Conservation (phyloP, 2,329 filamentous ascomycete genomes). For the Fusarium subtropicale region DNA sequence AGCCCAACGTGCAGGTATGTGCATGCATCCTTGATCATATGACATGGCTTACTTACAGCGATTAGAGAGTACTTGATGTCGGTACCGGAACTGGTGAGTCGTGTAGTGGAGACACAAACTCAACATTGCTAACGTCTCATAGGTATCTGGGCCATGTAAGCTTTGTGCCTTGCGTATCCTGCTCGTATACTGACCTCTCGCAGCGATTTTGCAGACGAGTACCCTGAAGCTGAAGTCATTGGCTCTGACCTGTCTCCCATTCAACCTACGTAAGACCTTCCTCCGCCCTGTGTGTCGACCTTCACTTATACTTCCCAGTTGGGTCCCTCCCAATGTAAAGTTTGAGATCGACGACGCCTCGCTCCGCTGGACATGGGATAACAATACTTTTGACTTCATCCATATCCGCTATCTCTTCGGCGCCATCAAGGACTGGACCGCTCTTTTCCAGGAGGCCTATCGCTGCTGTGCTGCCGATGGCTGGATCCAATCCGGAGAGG, state of each 20-base stretch:
- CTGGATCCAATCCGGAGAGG: conserved; percentile 37
- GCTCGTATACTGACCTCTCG: neutral
- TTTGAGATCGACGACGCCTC: conserved; percentile 42
- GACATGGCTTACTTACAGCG: neutral
- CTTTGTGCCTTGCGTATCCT: rapidly evolving
- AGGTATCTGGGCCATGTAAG: conserved; percentile 46
- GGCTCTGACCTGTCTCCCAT: conserved; percentile 41
- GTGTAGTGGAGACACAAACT: neutral
- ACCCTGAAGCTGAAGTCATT: conserved; percentile 35
- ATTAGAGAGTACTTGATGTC: conserved; percentile 40
- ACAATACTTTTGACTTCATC: conserved; percentile 38
- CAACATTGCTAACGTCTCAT: neutral
- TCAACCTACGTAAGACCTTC: conserved; percentile 23
- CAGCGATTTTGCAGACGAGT: conserved; percentile 42
- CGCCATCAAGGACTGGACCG: conserved; percentile 33
- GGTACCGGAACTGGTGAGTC: conserved; percentile 39
- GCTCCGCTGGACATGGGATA: conserved; percentile 35
- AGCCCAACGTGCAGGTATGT: conserved; percentile 32
- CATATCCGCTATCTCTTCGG: conserved; percentile 44
- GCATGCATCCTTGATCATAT: neutral
- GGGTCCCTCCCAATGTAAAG: conserved; percentile 39
- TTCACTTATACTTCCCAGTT: neutral
- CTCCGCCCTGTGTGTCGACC: rapidly evolving
- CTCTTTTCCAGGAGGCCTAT: conserved; percentile 31
- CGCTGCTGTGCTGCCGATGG: conserved; percentile 36